Percentiles rank a stretch among this genome's conserved stretches.
Evolutionary conservation across 2,329 filamentous ascomycete species (phyloP).

Genomic region (Alternaria ventricosa): DNA sequence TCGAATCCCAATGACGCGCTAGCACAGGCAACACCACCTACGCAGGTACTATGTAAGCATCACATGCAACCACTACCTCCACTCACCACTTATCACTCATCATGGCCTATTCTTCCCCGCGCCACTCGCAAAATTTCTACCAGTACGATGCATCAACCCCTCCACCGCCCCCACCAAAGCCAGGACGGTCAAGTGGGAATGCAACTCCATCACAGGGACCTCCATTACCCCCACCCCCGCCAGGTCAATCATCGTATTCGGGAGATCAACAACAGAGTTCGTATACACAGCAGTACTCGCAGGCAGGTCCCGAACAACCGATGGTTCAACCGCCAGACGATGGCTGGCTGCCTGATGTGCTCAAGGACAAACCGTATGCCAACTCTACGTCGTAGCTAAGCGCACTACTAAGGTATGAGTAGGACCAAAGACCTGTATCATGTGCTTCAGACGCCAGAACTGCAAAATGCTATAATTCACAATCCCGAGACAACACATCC

Average conservation of each 20-base stretch:
- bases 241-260: slow-evolving; percentile 39
- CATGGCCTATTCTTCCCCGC: slow-evolving; percentile 50
- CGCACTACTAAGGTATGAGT: slow-evolving; percentile 25
- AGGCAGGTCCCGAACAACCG: slow-evolving; percentile 24
- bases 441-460: slow-evolving; percentile 67
- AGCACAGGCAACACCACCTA: background rate
- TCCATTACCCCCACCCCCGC: slow-evolving; percentile 54
- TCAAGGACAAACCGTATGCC: slow-evolving; percentile 82
- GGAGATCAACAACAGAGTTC: slow-evolving; percentile 24
- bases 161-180: slow-evolving; percentile 56
- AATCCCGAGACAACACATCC: slow-evolving; percentile 72
- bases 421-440: slow-evolving; percentile 81
- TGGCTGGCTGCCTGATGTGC: slow-evolving; percentile 76
- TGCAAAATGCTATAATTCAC: slow-evolving; percentile 78
- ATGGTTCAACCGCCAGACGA: slow-evolving; percentile 54
- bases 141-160: slow-evolving; percentile 55
- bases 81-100: background rate
- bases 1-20: slow-evolving; percentile 15
- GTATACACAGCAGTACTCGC: slow-evolving; percentile 23
- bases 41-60: background rate
- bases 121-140: slow-evolving; percentile 46
- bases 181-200: slow-evolving; percentile 49
- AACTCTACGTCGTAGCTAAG: slow-evolving; percentile 18
- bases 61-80: slow-evolving; percentile 7
- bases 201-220: slow-evolving; percentile 53